phyloP scores from a whole-genome alignment of 306 rosid genomes.

The Vigna reflexopilosa region DNA sequence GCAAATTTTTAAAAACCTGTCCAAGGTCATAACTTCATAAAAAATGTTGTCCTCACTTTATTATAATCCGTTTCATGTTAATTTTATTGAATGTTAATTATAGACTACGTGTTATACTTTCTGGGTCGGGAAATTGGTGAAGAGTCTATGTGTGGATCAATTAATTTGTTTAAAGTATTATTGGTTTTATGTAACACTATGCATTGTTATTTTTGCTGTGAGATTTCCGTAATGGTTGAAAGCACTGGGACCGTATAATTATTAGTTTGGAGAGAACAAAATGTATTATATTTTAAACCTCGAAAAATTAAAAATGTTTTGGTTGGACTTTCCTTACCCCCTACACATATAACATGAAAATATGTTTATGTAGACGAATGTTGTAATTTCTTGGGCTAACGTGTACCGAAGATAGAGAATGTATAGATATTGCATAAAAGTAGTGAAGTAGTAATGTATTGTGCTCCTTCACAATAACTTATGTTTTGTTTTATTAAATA shows the following conservation, averaged over 20 bases:
- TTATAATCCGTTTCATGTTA: neutral
- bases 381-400: slow-evolving; percentile 3
- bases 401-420: neutral
- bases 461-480: neutral
- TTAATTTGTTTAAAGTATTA: neutral
- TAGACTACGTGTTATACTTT: neutral
- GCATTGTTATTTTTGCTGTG: neutral
- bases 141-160: neutral
- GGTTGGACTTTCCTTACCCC: slow-evolving; percentile 1
- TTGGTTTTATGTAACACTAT: neutral
- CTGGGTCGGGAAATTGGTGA: neutral
- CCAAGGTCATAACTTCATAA: too few relatives aligned
- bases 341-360: neutral
- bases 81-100: slow-evolving; percentile 16
- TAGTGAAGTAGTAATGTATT: neutral
- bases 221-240: neutral
- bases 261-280: slow-evolving; percentile 21
- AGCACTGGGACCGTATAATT: neutral
- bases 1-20: slow-evolving; percentile 52
- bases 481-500: slow-evolving; percentile 8
- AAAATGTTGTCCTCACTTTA: neutral
- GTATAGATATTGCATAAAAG: neutral
- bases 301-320: slow-evolving; percentile 1
- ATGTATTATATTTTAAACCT: slow-evolving; percentile 21
- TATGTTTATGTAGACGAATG: neutral